These are phyloP conservation scores for Amaranthus palmeri DNA, from an alignment of 148 eudicot species.

Conservation along the genomic window DNA sequence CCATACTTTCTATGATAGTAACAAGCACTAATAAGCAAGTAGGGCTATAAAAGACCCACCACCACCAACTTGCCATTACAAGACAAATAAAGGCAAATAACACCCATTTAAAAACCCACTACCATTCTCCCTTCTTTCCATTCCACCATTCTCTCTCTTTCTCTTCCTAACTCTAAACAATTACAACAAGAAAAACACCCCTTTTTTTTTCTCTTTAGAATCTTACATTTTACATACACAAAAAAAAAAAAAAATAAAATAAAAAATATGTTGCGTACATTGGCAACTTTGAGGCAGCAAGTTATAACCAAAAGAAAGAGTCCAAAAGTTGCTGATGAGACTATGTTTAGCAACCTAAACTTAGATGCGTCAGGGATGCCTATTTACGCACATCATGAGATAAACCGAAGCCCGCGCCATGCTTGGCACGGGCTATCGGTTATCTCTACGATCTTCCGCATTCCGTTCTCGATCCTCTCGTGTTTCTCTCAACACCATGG, in stretches of 20 bases:
- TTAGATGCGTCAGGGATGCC: conserved; percentile 15
- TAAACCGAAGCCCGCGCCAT: conserved; percentile 15
- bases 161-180: background rate
- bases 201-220: background rate
- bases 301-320: conserved; percentile 42
- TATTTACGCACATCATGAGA: conserved; percentile 19
- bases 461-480: conserved; percentile 50
- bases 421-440: conserved; percentile 40
- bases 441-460: conserved; percentile 33
- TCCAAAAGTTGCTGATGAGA: conserved; percentile 62
- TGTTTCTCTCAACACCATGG: conserved; percentile 47
- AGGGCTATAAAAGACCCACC: conserved; percentile 18
- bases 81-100: conserved; percentile 9
- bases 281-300: conserved; percentile 30
- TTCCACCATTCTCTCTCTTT: background rate
- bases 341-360: conserved; percentile 33
- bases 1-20: conserved; percentile 13
- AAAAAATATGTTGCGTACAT: conserved; percentile 27
- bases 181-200: background rate
- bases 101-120: conserved; percentile 15
- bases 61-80: conserved; percentile 26
- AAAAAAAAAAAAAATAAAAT: background rate
- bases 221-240: background rate
- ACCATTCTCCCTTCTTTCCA: background rate
- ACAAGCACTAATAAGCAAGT: conserved; percentile 24